These are phyloP conservation scores for Saccharomycopsis selenospora DNA, from an alignment of 805 yeast genomes.

Conservation along the genomic window DNA sequence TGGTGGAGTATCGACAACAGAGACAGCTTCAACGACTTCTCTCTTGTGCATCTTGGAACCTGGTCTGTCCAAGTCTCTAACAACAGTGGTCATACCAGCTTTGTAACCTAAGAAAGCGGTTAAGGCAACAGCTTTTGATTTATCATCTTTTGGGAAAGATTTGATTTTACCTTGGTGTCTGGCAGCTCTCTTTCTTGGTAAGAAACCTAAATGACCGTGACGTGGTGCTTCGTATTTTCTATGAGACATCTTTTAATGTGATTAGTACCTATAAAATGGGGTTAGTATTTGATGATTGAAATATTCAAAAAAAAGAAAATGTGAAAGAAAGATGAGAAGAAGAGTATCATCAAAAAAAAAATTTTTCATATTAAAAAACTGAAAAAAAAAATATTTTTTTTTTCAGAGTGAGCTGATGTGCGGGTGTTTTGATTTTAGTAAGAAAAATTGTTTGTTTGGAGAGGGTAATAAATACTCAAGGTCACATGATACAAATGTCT, in stretches of 20 bases:
- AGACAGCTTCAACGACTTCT: constrained; percentile 99
- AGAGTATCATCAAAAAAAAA: not conserved
- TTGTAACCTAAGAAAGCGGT: constrained; percentile 99
- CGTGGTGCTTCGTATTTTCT: constrained; percentile 99
- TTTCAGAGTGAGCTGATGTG: not conserved
- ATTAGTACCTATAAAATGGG: constrained; percentile 12
- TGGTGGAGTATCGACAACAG: constrained; percentile 99
- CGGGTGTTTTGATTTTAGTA: not conserved
- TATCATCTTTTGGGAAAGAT: constrained; percentile 99
- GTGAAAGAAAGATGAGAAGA: not conserved
- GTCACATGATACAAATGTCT: not conserved
- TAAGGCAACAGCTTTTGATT: constrained; percentile 95
- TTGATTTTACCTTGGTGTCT: constrained; percentile 97
- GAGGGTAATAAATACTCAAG: constrained; percentile 1
- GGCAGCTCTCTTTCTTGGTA: constrained; percentile 99
- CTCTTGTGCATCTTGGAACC: constrained; percentile 99
- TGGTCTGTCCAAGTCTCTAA: constrained; percentile 99
- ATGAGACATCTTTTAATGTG: constrained; percentile 96
- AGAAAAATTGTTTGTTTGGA: not conserved
- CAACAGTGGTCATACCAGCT: constrained; percentile 99
- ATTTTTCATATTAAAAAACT: not conserved
- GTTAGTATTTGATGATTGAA: constrained; percentile 1
- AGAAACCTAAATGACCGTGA: constrained; percentile 99
- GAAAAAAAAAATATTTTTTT: not conserved
- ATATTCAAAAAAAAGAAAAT: not conserved